These are phyloP conservation scores for Candida glucosophila DNA, from an alignment of 1,139 yeast genomes.

Conservation along the genomic window DNA sequence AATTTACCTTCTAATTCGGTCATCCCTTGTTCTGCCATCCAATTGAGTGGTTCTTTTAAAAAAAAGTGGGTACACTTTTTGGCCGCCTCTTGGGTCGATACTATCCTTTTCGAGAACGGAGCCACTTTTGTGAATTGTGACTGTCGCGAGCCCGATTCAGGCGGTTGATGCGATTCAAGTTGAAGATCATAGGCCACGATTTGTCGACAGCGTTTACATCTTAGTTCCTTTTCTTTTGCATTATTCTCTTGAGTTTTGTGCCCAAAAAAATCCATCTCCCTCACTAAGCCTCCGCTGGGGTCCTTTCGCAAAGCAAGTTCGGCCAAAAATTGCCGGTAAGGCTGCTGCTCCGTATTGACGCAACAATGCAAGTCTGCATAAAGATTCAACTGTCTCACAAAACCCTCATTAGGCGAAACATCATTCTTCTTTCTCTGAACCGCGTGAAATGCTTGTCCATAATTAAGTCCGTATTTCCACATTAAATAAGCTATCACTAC, in stretches of 20 bases:
- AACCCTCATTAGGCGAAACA: constrained; percentile 73
- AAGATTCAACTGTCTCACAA: constrained; percentile 59
- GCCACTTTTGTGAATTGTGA: constrained; percentile 56
- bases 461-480: constrained; percentile 54
- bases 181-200: constrained; percentile 39
- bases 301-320: constrained; percentile 18
- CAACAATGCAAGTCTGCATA: constrained; percentile 34
- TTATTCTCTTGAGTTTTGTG: constrained; percentile 1
- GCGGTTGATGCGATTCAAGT: constrained; percentile 55
- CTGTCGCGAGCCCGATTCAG: constrained; percentile 52
- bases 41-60: constrained; percentile 73
- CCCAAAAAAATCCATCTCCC: constrained; percentile 8
- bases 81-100: constrained; percentile 49
- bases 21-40: constrained; percentile 79
- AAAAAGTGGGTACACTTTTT: constrained; percentile 67
- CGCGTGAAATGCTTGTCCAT: constrained; percentile 62
- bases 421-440: constrained; percentile 51
- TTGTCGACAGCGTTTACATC: constrained; percentile 67
- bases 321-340: constrained; percentile 20
- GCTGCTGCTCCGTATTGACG: constrained; percentile 14
- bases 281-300: constrained; percentile 17
- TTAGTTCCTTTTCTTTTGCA: constrained; percentile 14
- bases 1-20: constrained; percentile 84
- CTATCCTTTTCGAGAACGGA: constrained; percentile 49
- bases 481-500: constrained; percentile 71